Percentiles rank a stretch among this genome's conserved stretches.
phyloP scores from a whole-genome alignment of 208 protist species.

The Acanthamoeba triangularis region DNA sequence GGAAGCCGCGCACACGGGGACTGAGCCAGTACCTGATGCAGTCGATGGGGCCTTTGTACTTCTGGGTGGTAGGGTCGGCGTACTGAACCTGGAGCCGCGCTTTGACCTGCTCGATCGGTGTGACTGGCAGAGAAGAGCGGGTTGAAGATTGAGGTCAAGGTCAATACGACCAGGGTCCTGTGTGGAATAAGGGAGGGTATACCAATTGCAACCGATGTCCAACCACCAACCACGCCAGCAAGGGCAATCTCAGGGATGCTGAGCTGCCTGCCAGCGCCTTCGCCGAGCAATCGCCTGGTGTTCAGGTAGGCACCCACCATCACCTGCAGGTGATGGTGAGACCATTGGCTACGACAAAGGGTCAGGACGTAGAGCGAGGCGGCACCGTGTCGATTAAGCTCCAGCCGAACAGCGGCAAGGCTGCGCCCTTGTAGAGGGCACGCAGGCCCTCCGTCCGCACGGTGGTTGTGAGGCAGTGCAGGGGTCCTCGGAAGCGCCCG shows the following conservation, averaged over 20 bases:
- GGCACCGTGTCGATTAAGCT: conserved; percentile 68
- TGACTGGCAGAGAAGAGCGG: background rate
- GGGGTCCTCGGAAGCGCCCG: conserved; percentile 52
- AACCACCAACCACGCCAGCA: conserved; percentile 48
- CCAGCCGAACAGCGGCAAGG: conserved; percentile 67
- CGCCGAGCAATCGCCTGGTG: background rate
- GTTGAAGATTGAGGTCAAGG: background rate
- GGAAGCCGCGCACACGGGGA: background rate
- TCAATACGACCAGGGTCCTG: background rate
- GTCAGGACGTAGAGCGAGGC: background rate
- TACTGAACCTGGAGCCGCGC: conserved; percentile 70
- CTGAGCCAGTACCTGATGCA: conserved; percentile 25
- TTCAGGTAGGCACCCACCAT: conserved; percentile 73
- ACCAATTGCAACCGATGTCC: conserved; percentile 67
- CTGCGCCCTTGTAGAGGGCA: conserved; percentile 66
- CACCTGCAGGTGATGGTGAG: background rate
- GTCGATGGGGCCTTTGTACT: conserved; percentile 59
- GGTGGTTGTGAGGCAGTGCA: conserved; percentile 67
- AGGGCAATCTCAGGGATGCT: conserved; percentile 17
- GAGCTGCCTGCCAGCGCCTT: conserved; percentile 7
- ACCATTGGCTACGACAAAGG: background rate
- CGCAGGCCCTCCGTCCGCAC: conserved; percentile 49
- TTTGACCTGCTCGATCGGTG: conserved; percentile 73
- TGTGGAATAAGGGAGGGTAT: background rate
- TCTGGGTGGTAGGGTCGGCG: conserved; percentile 43